phyloP scores from a whole-genome alignment of 2,329 filamentous ascomycete species.

The Microdochium nivale region DNA sequence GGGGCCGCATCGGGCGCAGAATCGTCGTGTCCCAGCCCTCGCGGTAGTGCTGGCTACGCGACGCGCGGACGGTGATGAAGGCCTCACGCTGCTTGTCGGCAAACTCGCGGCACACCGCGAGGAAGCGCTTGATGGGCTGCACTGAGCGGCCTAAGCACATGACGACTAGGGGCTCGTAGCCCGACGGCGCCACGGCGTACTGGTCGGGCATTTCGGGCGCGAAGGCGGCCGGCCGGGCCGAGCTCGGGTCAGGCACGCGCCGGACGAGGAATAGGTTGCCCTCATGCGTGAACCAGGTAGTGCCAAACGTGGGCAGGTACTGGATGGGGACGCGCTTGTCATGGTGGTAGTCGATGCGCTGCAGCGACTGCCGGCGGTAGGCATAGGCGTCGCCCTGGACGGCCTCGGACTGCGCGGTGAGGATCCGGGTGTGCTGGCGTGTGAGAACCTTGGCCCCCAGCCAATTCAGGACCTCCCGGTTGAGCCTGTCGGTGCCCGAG shows the following conservation, averaged over 20 bases:
- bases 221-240: constrained; percentile 3
- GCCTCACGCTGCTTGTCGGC: constrained; percentile 25
- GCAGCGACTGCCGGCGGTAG: constrained; percentile 12
- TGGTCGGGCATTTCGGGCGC: constrained; percentile 18
- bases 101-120: constrained; percentile 18
- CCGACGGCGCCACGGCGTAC: constrained; percentile 21
- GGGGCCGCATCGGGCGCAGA: constrained; percentile 20
- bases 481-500: constrained; percentile 25
- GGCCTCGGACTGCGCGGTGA: constrained; percentile 23
- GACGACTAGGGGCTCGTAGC: constrained; percentile 27
- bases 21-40: constrained; percentile 25
- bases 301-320: constrained; percentile 27
- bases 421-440: constrained; percentile 18
- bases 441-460: constrained; percentile 23
- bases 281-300: constrained; percentile 24
- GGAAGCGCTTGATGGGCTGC: constrained; percentile 19
- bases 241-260: constrained; percentile 14
- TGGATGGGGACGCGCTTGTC: constrained; percentile 25
- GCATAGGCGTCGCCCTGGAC: constrained; percentile 21
- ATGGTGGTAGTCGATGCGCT: constrained; percentile 21
- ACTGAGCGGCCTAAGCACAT: constrained; percentile 28
- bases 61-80: constrained; percentile 26
- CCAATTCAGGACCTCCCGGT: constrained; percentile 28
- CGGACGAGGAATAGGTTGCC: constrained; percentile 26
- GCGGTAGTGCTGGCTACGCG: constrained; percentile 14